A percentile compares a stretch with the other conserved stretches of the same genome.
These are phyloP conservation scores for Handroanthus guayacan DNA, from an alignment of 257 asterid species.

Conservation along the genomic window DNA sequence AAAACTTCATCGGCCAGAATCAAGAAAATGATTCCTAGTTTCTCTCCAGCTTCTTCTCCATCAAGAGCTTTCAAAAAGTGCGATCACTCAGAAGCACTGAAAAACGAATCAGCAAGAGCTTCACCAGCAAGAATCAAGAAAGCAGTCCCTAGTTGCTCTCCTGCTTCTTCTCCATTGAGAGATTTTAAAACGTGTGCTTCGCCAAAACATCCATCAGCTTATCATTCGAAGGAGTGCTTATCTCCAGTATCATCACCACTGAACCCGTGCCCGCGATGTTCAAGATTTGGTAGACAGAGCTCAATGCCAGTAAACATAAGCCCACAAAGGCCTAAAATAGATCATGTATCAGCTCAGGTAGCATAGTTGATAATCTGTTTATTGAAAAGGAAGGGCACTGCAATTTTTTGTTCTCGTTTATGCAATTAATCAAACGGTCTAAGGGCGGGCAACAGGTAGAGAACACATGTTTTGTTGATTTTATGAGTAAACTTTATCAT, in stretches of 20 bases:
- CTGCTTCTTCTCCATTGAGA: slow-evolving; percentile 50
- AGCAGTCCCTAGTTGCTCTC: slow-evolving; percentile 34
- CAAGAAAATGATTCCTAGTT: slow-evolving; percentile 33
- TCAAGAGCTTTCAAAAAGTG: slow-evolving; percentile 15
- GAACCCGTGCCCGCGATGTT: slow-evolving; percentile 46
- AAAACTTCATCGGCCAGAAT: slow-evolving; percentile 52
- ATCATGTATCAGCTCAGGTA: slow-evolving; percentile 32
- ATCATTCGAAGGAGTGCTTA: slow-evolving; percentile 40
- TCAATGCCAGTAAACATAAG: slow-evolving; percentile 37
- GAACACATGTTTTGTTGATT: slow-evolving; percentile 22
- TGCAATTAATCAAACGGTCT: slow-evolving; percentile 3
- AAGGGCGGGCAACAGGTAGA: slow-evolving; percentile 18
- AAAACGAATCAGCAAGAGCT: slow-evolving; percentile 41
- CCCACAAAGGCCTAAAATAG: slow-evolving; percentile 39
- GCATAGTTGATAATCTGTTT: slow-evolving; percentile 8
- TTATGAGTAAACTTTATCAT: slow-evolving; percentile 24
- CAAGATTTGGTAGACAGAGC: slow-evolving; percentile 44
- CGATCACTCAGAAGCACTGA: slow-evolving; percentile 38
- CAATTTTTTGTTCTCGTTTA: slow-evolving; percentile 10
- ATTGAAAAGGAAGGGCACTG: slow-evolving; percentile 1
- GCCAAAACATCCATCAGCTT: slow-evolving; percentile 35
- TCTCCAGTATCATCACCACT: slow-evolving; percentile 63
- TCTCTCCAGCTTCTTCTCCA: slow-evolving; percentile 49
- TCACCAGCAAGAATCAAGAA: slow-evolving; percentile 44
- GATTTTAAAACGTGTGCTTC: slow-evolving; percentile 16